Conservation (phyloP, 306 rosid species). For the Sesbania bispinosa region DNA sequence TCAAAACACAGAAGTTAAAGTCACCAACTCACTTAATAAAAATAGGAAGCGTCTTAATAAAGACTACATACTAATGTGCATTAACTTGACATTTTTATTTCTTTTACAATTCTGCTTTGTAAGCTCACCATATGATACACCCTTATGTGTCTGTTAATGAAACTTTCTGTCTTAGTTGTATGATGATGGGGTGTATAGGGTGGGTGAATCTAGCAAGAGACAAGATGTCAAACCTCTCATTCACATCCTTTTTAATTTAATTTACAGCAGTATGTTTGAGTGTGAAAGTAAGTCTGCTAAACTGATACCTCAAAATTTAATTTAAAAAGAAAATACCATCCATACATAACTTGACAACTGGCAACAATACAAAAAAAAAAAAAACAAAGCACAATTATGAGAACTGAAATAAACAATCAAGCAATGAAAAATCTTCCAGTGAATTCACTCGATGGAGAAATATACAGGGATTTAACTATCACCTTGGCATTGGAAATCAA, state of each 20-base stretch:
- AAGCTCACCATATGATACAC: neutral
- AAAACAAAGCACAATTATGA: neutral
- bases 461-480: constrained; percentile 4
- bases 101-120: neutral
- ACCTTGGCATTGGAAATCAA: constrained; percentile 77
- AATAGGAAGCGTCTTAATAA: neutral
- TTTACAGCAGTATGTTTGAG: neutral
- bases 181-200: neutral
- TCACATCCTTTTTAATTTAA: neutral
- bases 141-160: neutral
- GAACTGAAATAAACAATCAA: neutral
- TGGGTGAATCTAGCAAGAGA: neutral
- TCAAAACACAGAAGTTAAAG: neutral
- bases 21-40: neutral
- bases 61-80: neutral
- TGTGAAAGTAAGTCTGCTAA: neutral
- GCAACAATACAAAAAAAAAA: neutral
- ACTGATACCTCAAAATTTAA: neutral
- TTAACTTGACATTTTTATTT: neutral
- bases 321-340: neutral
- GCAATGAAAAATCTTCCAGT: neutral
- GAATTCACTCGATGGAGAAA: neutral
- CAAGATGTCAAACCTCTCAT: neutral
- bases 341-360: neutral
- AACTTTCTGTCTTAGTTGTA: neutral